phyloP scores from a whole-genome alignment of 495 filamentous ascomycete genomes.

The Friedmanniomyces simplex region DNA sequence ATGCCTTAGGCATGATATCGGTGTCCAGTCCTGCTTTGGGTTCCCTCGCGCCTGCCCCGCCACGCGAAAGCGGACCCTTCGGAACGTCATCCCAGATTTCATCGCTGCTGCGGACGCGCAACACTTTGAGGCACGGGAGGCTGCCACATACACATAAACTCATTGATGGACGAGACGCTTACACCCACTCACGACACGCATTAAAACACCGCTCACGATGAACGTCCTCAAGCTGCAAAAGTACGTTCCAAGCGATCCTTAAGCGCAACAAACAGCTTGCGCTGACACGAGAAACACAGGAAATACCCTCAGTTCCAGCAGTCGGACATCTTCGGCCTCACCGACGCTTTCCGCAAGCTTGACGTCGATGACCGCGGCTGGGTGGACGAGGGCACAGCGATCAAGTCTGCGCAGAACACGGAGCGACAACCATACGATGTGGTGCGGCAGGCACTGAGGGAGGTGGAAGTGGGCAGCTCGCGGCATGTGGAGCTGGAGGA shows the following conservation, averaged over 20 bases:
- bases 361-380: constrained; percentile 95
- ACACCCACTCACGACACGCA: background rate
- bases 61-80: too few relatives aligned
- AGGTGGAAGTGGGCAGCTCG: constrained; percentile 93
- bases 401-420: constrained; percentile 87
- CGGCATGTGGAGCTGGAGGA: constrained; percentile 92
- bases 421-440: constrained; percentile 96
- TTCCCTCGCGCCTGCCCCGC: too few relatives aligned
- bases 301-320: constrained; percentile 98
- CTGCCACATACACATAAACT: background rate
- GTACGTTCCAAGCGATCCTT: constrained; percentile 35
- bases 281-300: constrained; percentile 39
- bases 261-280: background rate
- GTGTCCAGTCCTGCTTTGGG: too few relatives aligned
- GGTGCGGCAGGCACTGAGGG: constrained; percentile 84
- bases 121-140: background rate
- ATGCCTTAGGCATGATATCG: too few relatives aligned
- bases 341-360: constrained; percentile 88
- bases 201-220: constrained; percentile 35
- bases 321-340: constrained; percentile 80
- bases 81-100: too few relatives aligned
- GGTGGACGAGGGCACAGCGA: constrained; percentile 87
- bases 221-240: constrained; percentile 93
- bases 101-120: background rate
- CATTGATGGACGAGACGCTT: too few relatives aligned